Evolutionary conservation across 2,329 filamentous ascomycete genomes (phyloP).

Genomic region (Pestalotiopsis sp.): DNA sequence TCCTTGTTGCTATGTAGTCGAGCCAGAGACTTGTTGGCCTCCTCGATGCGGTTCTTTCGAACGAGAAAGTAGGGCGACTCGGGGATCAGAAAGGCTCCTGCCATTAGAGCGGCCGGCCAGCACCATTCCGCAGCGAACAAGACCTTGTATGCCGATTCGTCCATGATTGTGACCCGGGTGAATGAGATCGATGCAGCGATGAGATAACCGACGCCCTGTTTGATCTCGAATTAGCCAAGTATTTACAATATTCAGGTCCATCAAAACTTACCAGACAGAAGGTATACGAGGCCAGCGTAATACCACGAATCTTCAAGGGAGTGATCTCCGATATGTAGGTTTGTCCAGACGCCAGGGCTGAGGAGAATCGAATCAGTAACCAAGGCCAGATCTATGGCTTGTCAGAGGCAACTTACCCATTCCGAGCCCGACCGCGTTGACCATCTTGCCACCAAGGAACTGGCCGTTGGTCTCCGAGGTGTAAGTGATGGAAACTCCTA

Average conservation of each 20-base stretch:
- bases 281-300: conserved; percentile 6
- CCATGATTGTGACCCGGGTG: conserved; percentile 8
- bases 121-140: conserved; percentile 10
- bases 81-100: conserved; percentile 4
- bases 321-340: conserved; percentile 10
- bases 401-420: background rate
- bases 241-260: background rate
- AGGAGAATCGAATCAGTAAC: background rate
- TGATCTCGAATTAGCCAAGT: background rate
- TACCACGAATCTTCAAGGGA: conserved; percentile 8
- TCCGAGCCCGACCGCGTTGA: conserved; percentile 4
- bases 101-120: conserved; percentile 3
- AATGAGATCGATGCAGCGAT: conserved; percentile 9
- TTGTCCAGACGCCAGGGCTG: conserved; percentile 9
- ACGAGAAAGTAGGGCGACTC: conserved; percentile 8
- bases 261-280: conserved; percentile 1
- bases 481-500: conserved; percentile 3
- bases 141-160: conserved; percentile 8
- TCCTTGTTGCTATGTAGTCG: background rate
- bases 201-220: conserved; percentile 7
- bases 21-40: background rate
- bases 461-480: conserved; percentile 3
- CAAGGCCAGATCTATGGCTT: background rate
- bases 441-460: conserved; percentile 11
- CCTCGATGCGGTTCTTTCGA: conserved; percentile 10